A percentile compares a stretch with the other conserved stretches of the same genome.
Conservation (phyloP, 495 filamentous ascomycete genomes). For the Penicillium bialowiezense region DNA sequence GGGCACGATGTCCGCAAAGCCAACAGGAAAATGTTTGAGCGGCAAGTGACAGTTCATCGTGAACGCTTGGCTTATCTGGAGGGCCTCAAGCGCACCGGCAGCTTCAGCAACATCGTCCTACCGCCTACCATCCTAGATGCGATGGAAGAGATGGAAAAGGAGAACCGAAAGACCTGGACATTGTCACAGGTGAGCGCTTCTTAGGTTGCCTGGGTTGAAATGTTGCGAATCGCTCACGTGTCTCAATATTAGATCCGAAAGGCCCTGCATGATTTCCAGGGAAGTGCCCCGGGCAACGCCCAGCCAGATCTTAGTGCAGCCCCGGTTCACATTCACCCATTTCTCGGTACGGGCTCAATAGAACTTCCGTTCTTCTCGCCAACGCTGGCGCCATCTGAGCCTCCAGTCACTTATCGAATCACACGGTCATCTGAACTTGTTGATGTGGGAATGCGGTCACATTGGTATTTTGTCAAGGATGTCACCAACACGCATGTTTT, state of each 20-base stretch:
- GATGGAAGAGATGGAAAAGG: slow-evolving; percentile 8
- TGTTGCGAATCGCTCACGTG: not conserved
- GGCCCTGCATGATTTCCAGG: slow-evolving; percentile 7
- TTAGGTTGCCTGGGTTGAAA: not conserved
- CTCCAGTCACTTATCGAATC: slow-evolving; percentile 12
- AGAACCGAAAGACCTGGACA: slow-evolving; percentile 5
- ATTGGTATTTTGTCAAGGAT: slow-evolving; percentile 22
- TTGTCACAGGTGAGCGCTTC: slow-evolving; percentile 9
- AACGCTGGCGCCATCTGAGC: not conserved
- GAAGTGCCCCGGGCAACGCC: not conserved
- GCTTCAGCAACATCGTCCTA: slow-evolving; percentile 7
- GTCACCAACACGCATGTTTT: slow-evolving; percentile 13
- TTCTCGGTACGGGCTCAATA: slow-evolving; percentile 6
- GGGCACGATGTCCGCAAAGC: slow-evolving; percentile 9
- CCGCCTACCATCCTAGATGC: slow-evolving; percentile 12
- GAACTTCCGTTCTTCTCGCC: slow-evolving; percentile 10
- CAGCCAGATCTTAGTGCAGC: not conserved
- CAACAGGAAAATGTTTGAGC: slow-evolving; percentile 20
- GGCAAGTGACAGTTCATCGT: slow-evolving; percentile 14
- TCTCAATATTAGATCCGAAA: slow-evolving; percentile 9
- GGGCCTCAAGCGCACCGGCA: slow-evolving; percentile 5
- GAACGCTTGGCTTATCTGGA: slow-evolving; percentile 15
- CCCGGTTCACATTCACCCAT: slow-evolving; percentile 9
- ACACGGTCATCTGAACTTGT: slow-evolving; percentile 19
- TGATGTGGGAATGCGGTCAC: slow-evolving; percentile 10